Percentiles rank a stretch among this genome's conserved stretches.
These are phyloP conservation scores for Gyromitra esculenta DNA, from an alignment of 2,329 filamentous ascomycete genomes.

Conservation along the genomic window DNA sequence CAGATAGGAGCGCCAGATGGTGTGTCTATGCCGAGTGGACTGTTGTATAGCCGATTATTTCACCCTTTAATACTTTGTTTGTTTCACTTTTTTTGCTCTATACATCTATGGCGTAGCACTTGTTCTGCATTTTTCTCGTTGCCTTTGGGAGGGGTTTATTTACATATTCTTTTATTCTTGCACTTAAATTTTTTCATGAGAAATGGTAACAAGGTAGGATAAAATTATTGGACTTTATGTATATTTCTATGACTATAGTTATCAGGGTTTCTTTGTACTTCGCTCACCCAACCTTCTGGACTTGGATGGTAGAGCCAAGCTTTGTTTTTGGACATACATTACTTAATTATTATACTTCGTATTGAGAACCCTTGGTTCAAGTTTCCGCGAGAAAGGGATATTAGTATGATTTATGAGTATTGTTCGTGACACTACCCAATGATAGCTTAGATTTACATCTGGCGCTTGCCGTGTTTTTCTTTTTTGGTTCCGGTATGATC, in stretches of 20 bases:
- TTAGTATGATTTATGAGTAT: too few relatives aligned
- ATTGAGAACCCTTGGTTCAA: too few relatives aligned
- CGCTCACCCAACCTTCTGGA: background rate
- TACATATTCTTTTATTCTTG: constrained; percentile 29
- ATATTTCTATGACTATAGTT: constrained; percentile 36
- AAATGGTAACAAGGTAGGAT: constrained; percentile 28
- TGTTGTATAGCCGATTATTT: constrained; percentile 62
- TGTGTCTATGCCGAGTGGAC: constrained; percentile 93
- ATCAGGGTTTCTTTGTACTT: constrained; percentile 2
- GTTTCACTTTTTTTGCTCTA: constrained; percentile 32
- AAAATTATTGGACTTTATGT: constrained; percentile 40
- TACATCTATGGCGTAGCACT: constrained; percentile 44
- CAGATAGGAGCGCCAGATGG: constrained; percentile 84
- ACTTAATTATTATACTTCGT: constrained; percentile 37
- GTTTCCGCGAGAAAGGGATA: too few relatives aligned
- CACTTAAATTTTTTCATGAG: constrained; percentile 34
- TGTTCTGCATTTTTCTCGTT: constrained; percentile 1
- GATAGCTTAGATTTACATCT: too few relatives aligned
- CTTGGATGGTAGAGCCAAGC: constrained; percentile 27
- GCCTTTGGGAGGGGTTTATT: constrained; percentile 8
- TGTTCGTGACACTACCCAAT: too few relatives aligned
- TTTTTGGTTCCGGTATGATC: too few relatives aligned
- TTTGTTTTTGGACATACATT: constrained; percentile 29
- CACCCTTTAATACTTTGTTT: constrained; percentile 51
- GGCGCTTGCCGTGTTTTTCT: too few relatives aligned